Conservation (phyloP, 257 asterid species). For the Verbena officinalis region DNA sequence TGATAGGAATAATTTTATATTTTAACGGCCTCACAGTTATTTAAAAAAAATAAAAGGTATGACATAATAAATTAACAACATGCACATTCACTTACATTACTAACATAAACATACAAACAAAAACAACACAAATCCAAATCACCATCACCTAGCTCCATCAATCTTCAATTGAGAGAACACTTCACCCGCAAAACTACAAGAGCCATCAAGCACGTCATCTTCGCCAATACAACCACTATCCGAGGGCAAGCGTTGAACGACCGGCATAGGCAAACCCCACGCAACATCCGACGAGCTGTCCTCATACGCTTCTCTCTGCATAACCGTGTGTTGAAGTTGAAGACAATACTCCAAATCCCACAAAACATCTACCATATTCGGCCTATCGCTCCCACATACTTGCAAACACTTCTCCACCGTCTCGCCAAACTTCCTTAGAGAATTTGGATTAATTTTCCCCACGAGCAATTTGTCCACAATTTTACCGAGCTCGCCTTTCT, state of each 20-base stretch:
- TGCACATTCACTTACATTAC: too few species aligned
- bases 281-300: conserved; percentile 34
- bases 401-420: conserved; percentile 36
- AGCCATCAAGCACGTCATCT: background rate
- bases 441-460: conserved; percentile 34
- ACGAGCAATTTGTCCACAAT: conserved; percentile 41
- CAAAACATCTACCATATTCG: conserved; percentile 40
- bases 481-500: conserved; percentile 30
- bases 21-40: too few species aligned
- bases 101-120: background rate
- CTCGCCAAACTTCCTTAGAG: conserved; percentile 38
- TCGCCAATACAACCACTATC: conserved; percentile 11
- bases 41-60: too few species aligned
- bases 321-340: conserved; percentile 34
- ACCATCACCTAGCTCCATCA: too few species aligned
- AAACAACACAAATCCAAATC: background rate
- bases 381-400: conserved; percentile 34
- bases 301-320: conserved; percentile 22
- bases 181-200: background rate
- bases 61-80: too few species aligned
- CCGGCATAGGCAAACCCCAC: conserved; percentile 30
- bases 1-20: too few species aligned
- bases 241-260: conserved; percentile 36
- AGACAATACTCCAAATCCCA: conserved; percentile 47
- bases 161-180: conserved; percentile 29